Evolutionary conservation across 2,329 filamentous ascomycete species (phyloP), one percentile per base, ranked within the genome.

Genomic region (Scytalidium sp.): DNA sequence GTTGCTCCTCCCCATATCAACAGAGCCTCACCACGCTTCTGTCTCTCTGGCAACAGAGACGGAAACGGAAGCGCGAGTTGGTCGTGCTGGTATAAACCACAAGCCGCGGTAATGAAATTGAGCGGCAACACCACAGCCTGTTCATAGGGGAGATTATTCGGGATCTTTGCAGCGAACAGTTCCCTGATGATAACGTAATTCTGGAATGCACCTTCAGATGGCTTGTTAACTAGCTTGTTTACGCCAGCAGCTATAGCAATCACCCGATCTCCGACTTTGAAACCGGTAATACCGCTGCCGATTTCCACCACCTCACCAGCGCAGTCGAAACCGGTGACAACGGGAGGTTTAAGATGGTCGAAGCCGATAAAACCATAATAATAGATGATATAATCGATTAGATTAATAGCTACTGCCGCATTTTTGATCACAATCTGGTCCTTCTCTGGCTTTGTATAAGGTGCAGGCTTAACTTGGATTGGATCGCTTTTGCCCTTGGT

Each of bases 281-380:
- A 78, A 27, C 69, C 67, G 6, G 49, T 50, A 40, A 57, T 49
- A 3, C 23, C 43, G 52, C 70, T 60, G 25, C 80, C 79, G 19
- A 81, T 70, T 27, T 75, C 72, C 32, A 80, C 56, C 41, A 83
- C 70, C 50, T 73, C 75, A 39, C 80, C 80, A 3, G 80, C 74
- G 29, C 78, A 76, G 54, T 84, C 80, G 8, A 75, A 79, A 17
- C 70, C 72, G 2, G 76, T 67, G 13, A 82, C 56, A 13, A 50
- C 50, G 9, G 68, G 70, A 41, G 64, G 66, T n/a, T 52, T 48
- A 1, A 53, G 22, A 46, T 45, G 52, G 3, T 49, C 20, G 23
- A 52, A 54, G 22, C 51, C 43, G 4, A 49, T 25, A 10, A 41
- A n/a, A n/a, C 50, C 52, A 3, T 40, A 41, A 17, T 21, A 17